Evolutionary conservation across 2,329 filamentous ascomycete genomes (phyloP), one percentile per base, ranked within the genome.

Genomic region (Septoria petroselini): DNA sequence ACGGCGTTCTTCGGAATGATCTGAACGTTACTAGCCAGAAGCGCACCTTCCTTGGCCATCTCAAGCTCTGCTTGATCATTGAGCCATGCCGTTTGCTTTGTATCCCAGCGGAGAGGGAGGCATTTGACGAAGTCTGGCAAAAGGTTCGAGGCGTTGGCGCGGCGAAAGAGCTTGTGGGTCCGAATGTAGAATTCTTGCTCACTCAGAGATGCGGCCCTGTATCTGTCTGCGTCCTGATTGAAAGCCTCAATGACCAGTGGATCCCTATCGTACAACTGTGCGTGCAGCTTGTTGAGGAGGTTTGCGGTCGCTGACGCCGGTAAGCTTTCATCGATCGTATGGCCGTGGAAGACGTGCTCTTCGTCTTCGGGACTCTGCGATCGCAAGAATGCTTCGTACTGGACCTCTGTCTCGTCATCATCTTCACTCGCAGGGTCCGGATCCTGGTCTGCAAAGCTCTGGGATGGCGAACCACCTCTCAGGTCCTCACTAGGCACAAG

Each of bases 151-250:
- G 52, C 29, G 5, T 58, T 14, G 15, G 34, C 49, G 9, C 41
- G 43, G 29, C 27, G 27, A 12, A 61, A 51, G 12, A 60, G 21
- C 12, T 54, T 50, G 21, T 55, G 57, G n/a, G 50, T 47, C 9
- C 40, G 31, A n/a, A 48, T 42, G 42, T 60, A 58, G 35, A 61
- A 58, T 2, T 55, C 43, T 5, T 25, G 14, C 17, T 53, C 50
- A 14, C 43, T 42, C 34, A 53, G 34, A 8, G n/a, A 40, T 12
- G 42, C 44, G 11, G 47, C 19, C 17, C 44, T 52, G 48, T 41
- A 50, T 7, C 52, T 23, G 2, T 40, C 14, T 21, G 15, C 15
- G 21, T 29, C 12, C 27, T 15, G 25, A 34, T 52, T 34, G 33
- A 58, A 58, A 7, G 42, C 14, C 2, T 37, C 47, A 12, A 54